A percentile compares a stretch with the other conserved stretches of the same genome.
These are phyloP conservation scores for Fonsecaea monophora DNA, from an alignment of 2,329 filamentous ascomycete species.

Conservation along the genomic window DNA sequence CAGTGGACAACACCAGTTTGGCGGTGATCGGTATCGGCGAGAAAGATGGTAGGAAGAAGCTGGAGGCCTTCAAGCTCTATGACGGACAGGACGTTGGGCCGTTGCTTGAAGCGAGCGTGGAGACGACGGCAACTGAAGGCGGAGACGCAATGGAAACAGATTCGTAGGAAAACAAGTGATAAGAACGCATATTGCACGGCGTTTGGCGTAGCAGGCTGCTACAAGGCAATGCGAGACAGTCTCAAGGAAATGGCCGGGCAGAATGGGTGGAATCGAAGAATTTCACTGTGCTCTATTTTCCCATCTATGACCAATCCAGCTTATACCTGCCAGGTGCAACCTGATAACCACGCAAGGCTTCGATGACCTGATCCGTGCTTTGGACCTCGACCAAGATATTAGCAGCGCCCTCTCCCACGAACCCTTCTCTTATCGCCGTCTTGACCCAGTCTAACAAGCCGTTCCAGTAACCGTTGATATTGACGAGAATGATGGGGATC, in stretches of 20 bases:
- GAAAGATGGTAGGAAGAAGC: slow-evolving; percentile 60
- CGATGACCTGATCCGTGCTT: slow-evolving; percentile 74
- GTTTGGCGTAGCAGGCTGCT: slow-evolving; percentile 34
- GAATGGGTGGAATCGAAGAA: slow-evolving; percentile 13
- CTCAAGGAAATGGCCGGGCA: slow-evolving; percentile 22
- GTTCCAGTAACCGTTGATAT: slow-evolving; percentile 91
- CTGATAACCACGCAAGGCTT: slow-evolving; percentile 74
- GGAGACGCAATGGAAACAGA: slow-evolving; percentile 65
- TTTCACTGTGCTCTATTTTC: slow-evolving; percentile 37
- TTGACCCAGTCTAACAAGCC: slow-evolving; percentile 82
- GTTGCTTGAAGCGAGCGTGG: slow-evolving; percentile 75
- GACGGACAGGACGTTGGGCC: slow-evolving; percentile 86
- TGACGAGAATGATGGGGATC: slow-evolving; percentile 78
- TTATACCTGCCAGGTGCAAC: slow-evolving; percentile 77
- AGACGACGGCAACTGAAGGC: slow-evolving; percentile 53
- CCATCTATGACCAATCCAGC: slow-evolving; percentile 78
- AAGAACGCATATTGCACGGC: slow-evolving; percentile 31
- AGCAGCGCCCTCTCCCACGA: slow-evolving; percentile 73
- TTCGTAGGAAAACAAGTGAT: slow-evolving; percentile 43
- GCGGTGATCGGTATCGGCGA: slow-evolving; percentile 72
- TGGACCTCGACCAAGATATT: slow-evolving; percentile 80
- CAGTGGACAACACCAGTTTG: slow-evolving; percentile 93
- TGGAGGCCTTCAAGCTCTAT: slow-evolving; percentile 87
- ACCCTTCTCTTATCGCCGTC: slow-evolving; percentile 76
- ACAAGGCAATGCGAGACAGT: slow-evolving; percentile 17